A percentile compares a stretch with the other conserved stretches of the same genome.
Evolutionary conservation across 768 basidiomycete genomes (phyloP).

Genomic region (Tubosaeta sp.): DNA sequence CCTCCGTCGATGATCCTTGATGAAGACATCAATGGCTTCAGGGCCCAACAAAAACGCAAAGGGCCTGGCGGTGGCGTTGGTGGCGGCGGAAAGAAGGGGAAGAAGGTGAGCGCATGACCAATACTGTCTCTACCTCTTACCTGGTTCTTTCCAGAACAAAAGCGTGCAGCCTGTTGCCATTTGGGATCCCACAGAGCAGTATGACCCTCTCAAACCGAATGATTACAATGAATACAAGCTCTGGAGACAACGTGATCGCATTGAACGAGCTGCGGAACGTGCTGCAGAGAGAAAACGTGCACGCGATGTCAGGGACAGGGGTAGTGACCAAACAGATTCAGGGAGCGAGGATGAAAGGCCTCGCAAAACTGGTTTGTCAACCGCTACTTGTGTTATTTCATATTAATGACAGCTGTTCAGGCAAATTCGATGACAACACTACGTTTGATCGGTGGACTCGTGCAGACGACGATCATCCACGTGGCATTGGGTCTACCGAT

Average conservation of each 20-base stretch:
- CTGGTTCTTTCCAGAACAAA: constrained; percentile 47
- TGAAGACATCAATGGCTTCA: constrained; percentile 85
- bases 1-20: constrained; percentile 89
- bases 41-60: constrained; percentile 49
- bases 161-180: constrained; percentile 45
- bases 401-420: constrained; percentile 25
- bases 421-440: constrained; percentile 36
- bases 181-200: constrained; percentile 79
- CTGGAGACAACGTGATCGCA: constrained; percentile 73
- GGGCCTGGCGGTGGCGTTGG: constrained; percentile 43
- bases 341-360: constrained; percentile 65
- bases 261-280: constrained; percentile 62
- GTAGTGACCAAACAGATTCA: constrained; percentile 62
- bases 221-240: constrained; percentile 87
- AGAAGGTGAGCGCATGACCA: constrained; percentile 46
- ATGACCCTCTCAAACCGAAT: constrained; percentile 80
- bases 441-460: constrained; percentile 53
- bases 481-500: constrained; percentile 18
- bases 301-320: constrained; percentile 43
- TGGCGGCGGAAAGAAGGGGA: constrained; percentile 45
- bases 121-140: neutral
- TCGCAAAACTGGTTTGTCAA: constrained; percentile 57
- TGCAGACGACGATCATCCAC: constrained; percentile 43
- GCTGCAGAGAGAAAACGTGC: constrained; percentile 57
- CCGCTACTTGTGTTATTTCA: neutral